Conservation (phyloP, 768 basidiomycete species). For the Gelatoporia subvermispora region DNA sequence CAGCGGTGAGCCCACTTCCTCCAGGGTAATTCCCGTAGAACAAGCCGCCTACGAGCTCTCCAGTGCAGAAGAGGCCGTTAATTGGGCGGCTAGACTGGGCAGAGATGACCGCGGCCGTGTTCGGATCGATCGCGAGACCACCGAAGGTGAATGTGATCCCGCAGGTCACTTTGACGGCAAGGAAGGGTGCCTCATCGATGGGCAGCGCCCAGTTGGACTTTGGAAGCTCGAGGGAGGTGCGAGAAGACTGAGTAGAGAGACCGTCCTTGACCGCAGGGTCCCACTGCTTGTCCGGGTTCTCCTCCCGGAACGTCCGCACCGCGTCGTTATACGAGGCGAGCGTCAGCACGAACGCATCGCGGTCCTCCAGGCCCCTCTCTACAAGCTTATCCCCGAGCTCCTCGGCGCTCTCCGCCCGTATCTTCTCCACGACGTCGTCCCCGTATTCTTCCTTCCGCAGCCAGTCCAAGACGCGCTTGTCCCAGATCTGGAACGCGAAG, state of each 20-base stretch:
- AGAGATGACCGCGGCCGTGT: conserved; percentile 47
- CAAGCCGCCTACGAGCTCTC: conserved; percentile 64
- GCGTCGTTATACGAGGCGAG: conserved; percentile 49
- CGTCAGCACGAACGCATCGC: conserved; percentile 39
- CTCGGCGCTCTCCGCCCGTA: conserved; percentile 41
- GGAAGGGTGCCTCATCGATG: conserved; percentile 47
- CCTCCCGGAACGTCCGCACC: conserved; percentile 30
- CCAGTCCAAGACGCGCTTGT: conserved; percentile 36
- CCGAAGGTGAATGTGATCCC: conserved; percentile 75
- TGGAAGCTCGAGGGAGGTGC: conserved; percentile 33
- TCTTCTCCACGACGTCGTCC: conserved; percentile 53
- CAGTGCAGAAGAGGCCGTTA: conserved; percentile 56
- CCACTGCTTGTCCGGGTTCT: conserved; percentile 38
- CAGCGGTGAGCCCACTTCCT: conserved; percentile 60
- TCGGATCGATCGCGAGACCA: conserved; percentile 54
- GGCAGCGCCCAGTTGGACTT: conserved; percentile 70
- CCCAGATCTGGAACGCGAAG: conserved; percentile 64
- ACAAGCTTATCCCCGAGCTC: conserved; percentile 45
- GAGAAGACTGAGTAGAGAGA: conserved; percentile 44
- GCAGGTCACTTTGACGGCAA: conserved; percentile 65
- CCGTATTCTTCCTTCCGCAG: conserved; percentile 65
- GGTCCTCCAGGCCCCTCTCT: conserved; percentile 42
- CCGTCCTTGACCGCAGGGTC: conserved; percentile 64
- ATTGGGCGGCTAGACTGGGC: conserved; percentile 37
- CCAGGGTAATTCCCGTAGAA: conserved; percentile 68